Evolutionary conservation across 2,329 filamentous ascomycete species (phyloP).

Genomic region (Fusarium robinianum): DNA sequence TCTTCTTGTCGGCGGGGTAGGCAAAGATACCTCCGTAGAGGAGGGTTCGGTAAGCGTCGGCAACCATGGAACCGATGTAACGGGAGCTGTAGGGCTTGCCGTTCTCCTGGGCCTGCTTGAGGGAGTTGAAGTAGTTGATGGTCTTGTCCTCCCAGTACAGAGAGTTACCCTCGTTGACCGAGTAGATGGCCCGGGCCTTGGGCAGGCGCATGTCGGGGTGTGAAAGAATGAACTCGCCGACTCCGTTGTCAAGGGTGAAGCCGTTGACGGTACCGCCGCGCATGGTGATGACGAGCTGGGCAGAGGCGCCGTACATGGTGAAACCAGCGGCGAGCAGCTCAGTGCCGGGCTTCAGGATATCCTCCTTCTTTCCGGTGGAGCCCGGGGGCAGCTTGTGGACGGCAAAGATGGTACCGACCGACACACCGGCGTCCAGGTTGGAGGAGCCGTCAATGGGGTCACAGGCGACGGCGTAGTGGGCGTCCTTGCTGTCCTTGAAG

Average conservation of each 20-base stretch:
- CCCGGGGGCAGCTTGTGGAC: slow-evolving; percentile 87
- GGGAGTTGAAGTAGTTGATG: slow-evolving; percentile 83
- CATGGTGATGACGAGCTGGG: slow-evolving; percentile 97
- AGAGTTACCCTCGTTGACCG: slow-evolving; percentile 97
- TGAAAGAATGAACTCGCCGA: slow-evolving; percentile 98
- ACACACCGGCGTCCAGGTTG: slow-evolving; percentile 96
- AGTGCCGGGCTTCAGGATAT: slow-evolving; percentile 85
- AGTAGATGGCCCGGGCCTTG: slow-evolving; percentile 83
- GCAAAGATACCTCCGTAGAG: slow-evolving; percentile 97
- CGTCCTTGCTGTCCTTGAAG: slow-evolving; percentile 75
- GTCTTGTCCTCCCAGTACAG: slow-evolving; percentile 92
- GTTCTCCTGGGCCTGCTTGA: slow-evolving; percentile 76
- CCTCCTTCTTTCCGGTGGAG: slow-evolving; percentile 75
- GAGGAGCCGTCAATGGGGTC: slow-evolving; percentile 98
- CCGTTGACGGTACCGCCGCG: slow-evolving; percentile 89
- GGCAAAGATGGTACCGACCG: slow-evolving; percentile 95
- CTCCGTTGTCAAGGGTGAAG: slow-evolving; percentile 94
- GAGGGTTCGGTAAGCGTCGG: slow-evolving; percentile 93
- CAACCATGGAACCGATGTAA: slow-evolving; percentile 98
- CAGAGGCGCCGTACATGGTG: slow-evolving; percentile 99
- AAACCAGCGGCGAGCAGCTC: slow-evolving; percentile 95
- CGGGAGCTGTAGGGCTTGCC: slow-evolving; percentile 92
- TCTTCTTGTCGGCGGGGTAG: slow-evolving; percentile 97
- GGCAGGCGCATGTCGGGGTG: slow-evolving; percentile 94
- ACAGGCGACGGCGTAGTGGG: slow-evolving; percentile 94